Base-by-base conservation (phyloP, 2,329 filamentous ascomycete species). In the Sporothrix pallida region DNA sequence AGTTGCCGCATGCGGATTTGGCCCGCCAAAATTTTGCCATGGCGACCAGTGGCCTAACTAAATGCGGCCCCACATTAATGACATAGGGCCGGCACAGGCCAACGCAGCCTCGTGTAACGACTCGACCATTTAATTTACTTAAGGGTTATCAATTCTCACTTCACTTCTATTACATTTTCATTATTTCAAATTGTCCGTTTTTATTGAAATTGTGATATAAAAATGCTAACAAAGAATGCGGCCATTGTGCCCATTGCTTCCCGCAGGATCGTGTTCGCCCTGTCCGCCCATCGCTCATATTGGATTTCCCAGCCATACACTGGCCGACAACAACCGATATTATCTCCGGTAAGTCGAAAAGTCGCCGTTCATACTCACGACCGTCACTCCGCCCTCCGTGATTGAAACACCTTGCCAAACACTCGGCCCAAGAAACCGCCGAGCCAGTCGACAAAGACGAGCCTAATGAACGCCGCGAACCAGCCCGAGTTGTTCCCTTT, bases 361-460 rank as follows among this genome's bases (percentile, higher is more conserved):
- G 4, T 8, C 52, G 13, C 52, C 31, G 13, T 12, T 26, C 9
- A 20, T 17, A 42, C 13, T 7, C 31, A 37, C 31, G 31, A 37
- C 62, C 62, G 17, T 71, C 46, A 63, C 31, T 62, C 56, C 13
- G 58, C n/a, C 42, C 54, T 42, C 74, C 76, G 80, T 67, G 78
- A 75, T 54, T 78, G 76, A 54, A 78, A 82, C 48, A 83, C 74
- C 73, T 76, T 80, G 31, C 76, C 77, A 46, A 78, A 82, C 48
- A 83, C 74, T 73, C 77, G 80, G 31, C 76, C 77, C 46, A 83
- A 76, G 60, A 84, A 75, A 13, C 81, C 79, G 2, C 83, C 81
- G 15, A 84, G 78, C 80, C 81, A 82, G 69, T 83, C 82, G 60
- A 83, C 80, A 74, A 84, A 81, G 1, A 83, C 69, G 3, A 81